These are phyloP conservation scores for Rosa rugosa DNA, from an alignment of 306 rosid species.

Conservation along the genomic window DNA sequence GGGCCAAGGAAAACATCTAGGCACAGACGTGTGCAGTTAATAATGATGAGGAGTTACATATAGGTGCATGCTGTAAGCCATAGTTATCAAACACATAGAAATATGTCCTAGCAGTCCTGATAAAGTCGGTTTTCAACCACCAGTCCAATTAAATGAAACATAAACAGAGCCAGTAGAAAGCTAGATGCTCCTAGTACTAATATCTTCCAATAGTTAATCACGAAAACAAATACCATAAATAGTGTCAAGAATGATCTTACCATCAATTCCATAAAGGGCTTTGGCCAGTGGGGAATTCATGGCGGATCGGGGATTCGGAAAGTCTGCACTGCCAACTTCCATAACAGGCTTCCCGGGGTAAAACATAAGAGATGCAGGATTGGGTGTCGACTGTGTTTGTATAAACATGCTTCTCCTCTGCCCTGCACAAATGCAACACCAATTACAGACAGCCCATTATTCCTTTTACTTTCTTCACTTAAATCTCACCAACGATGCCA, in stretches of 20 bases:
- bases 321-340: constrained; percentile 96
- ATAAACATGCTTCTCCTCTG: constrained; percentile 70
- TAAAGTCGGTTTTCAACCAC: background rate
- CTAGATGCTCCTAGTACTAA: background rate
- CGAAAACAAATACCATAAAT: background rate
- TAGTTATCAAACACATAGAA: background rate
- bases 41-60: background rate
- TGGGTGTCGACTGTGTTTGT: constrained; percentile 68
- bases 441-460: background rate
- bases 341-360: constrained; percentile 71
- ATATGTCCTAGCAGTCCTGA: background rate
- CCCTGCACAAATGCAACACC: constrained; percentile 33
- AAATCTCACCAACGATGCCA: too few relatives aligned
- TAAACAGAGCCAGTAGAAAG: background rate
- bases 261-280: constrained; percentile 73
- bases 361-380: constrained; percentile 68
- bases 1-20: background rate
- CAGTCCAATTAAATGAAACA: background rate
- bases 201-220: background rate
- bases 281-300: constrained; percentile 88
- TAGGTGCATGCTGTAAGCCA: background rate
- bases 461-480: too few relatives aligned
- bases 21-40: background rate
- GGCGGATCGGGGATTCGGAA: constrained; percentile 83
- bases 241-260: constrained; percentile 22